phyloP scores from a whole-genome alignment of 169 alveolate genomes.

The Plasmodium billcollinsi region DNA sequence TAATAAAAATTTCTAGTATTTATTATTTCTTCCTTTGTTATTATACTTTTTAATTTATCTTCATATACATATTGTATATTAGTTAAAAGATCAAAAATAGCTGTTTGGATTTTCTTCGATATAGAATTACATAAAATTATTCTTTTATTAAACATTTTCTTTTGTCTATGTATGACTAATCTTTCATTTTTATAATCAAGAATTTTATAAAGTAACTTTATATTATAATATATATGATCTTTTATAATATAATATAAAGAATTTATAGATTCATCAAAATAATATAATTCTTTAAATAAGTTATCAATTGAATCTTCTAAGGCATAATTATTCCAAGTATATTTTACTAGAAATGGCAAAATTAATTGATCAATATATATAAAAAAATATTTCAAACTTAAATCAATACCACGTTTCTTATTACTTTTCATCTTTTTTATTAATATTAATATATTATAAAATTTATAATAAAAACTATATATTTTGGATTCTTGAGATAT shows the following conservation, averaged over 20 bases:
- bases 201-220: constrained; percentile 33
- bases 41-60: constrained; percentile 51
- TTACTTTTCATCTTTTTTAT: constrained; percentile 64
- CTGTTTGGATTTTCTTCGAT: constrained; percentile 67
- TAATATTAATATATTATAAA: constrained; percentile 65
- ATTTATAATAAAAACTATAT: constrained; percentile 64
- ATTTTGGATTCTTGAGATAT: constrained; percentile 62
- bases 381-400: constrained; percentile 36
- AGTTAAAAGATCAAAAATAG: constrained; percentile 62
- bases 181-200: constrained; percentile 46
- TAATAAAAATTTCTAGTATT: constrained; percentile 55
- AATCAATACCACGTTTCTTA: constrained; percentile 57
- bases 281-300: constrained; percentile 34
- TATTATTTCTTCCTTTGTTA: constrained; percentile 53
- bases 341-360: constrained; percentile 65
- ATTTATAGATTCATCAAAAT: constrained; percentile 66
- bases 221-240: constrained; percentile 62
- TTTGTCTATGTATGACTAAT: constrained; percentile 41
- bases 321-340: constrained; percentile 74
- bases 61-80: constrained; percentile 76
- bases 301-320: constrained; percentile 60
- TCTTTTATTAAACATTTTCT: constrained; percentile 36
- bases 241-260: constrained; percentile 67
- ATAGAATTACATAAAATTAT: constrained; percentile 58
- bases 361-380: constrained; percentile 45